Evolutionary conservation across 257 asterid genomes (phyloP).

Genomic region (Apocynum venetum): DNA sequence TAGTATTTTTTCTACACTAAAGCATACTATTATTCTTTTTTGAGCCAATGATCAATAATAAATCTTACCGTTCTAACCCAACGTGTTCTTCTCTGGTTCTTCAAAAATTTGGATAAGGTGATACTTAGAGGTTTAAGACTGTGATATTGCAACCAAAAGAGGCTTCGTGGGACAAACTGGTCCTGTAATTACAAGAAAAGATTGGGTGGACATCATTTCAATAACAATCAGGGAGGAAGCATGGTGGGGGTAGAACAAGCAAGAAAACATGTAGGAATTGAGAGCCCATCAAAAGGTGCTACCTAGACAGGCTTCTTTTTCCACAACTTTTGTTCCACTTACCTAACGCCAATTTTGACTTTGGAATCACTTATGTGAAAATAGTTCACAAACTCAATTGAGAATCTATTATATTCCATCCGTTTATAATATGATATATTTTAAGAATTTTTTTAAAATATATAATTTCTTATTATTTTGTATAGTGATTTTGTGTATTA

Average conservation of each 20-base stretch:
- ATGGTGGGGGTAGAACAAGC: not conserved
- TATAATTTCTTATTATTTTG: no score
- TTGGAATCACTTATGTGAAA: not conserved
- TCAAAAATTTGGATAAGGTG: not conserved
- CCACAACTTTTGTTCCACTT: not conserved
- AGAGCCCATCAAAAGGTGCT: not conserved
- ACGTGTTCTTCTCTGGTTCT: no score
- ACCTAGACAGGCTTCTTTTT: not conserved
- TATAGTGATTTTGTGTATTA: no score
- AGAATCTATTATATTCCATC: no score
- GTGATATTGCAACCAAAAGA: not conserved
- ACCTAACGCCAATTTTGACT: not conserved
- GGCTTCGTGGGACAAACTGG: not conserved
- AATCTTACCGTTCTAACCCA: no score
- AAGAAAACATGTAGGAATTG: not conserved
- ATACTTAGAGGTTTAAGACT: not conserved
- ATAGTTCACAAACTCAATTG: no score
- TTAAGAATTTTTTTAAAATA: no score
- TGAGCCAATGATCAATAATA: no score
- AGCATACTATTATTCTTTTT: no score
- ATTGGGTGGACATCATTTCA: not conserved
- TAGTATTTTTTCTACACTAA: no score
- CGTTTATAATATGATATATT: no score
- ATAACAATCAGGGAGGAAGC: not conserved
- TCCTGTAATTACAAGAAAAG: not conserved